A percentile compares a stretch with the other conserved stretches of the same genome.
Conservation (phyloP, 345 rosid species). For the Populus simonii region DNA sequence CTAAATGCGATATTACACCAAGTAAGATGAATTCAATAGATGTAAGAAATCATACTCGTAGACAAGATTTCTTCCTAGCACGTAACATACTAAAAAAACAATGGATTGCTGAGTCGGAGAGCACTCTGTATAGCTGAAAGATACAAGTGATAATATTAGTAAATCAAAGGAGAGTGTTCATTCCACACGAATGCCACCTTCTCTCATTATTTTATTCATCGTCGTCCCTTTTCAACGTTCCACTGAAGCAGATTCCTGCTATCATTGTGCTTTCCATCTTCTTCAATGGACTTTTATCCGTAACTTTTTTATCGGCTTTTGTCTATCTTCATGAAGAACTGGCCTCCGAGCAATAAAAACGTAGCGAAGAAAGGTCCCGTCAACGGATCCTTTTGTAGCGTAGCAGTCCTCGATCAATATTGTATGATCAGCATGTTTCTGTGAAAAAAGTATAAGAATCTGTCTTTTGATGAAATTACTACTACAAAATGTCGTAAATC, state of each 20-base stretch:
- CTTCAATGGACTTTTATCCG: not conserved
- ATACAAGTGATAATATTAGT: not conserved
- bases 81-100: not conserved
- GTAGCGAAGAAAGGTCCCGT: not conserved
- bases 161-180: slow-evolving; percentile 20
- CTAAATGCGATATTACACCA: too few species aligned
- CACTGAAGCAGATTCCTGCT: slow-evolving; percentile 1
- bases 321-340: not conserved
- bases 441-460: not conserved
- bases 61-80: not conserved
- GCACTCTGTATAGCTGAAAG: slow-evolving; percentile 2
- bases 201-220: slow-evolving; percentile 4
- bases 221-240: not conserved
- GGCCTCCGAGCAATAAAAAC: not conserved
- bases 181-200: slow-evolving; percentile 31
- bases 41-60: too few species aligned
- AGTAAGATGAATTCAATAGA: too few species aligned
- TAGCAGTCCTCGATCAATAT: not conserved
- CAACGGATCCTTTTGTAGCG: not conserved
- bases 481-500: not conserved
- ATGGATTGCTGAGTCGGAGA: slow-evolving; percentile 16
- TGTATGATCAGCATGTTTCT: not conserved
- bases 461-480: not conserved
- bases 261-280: not conserved
- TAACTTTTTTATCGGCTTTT: not conserved